Evolutionary conservation across 257 asterid genomes (phyloP), one percentile per base, ranked within the genome.

Genomic region (Haberlea rhodopensis): DNA sequence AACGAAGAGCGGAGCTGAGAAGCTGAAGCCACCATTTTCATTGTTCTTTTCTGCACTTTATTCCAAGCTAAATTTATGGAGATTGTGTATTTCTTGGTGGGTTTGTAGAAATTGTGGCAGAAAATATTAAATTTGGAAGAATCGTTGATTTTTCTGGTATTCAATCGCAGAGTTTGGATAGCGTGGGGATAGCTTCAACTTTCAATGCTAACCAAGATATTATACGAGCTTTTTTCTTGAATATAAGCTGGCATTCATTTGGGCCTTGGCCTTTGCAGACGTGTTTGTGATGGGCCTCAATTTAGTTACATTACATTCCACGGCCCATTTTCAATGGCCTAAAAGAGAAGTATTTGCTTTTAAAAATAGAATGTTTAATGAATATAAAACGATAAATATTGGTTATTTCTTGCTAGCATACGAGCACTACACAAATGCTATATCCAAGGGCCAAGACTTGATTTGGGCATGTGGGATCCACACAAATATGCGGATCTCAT

Each of bases 1-100:
- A 86, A 83, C 51, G 95, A 90, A 56, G 95, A 75, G 64, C 73
- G 62, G 57, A 88, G 85, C 40, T 87, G 78, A 56, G 84, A 69
- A 68, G 70, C 59, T 37, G 81, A 75, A 76, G 84, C n/a, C 66
- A 77, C 65, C 88, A 83, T 81, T 81, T 76, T 78, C 66, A 57
- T 53, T 19, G 5, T 29, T 54, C 5, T 66, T 45, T 13, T 21
- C 21, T 25, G 46, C 27, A 29, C 5, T 25, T 46, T 6, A 34
- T n/a, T n/a, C 27, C 23, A 25, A 48, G 19, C 2, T 24, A 10
- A 10, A 57, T 25, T 73, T 22, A 4, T 29, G 58, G n/a, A 27
- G 53, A 24, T 45, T 48, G 7, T 63, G 51, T 27, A 20, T 23
- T 29, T 10, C 46, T 46, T 63, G 67, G 15, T 11, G 57, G 66